Evolutionary conservation across 1,284 basidiomycete genomes (phyloP).

Genomic region (Trichosporon ovoides): DNA sequence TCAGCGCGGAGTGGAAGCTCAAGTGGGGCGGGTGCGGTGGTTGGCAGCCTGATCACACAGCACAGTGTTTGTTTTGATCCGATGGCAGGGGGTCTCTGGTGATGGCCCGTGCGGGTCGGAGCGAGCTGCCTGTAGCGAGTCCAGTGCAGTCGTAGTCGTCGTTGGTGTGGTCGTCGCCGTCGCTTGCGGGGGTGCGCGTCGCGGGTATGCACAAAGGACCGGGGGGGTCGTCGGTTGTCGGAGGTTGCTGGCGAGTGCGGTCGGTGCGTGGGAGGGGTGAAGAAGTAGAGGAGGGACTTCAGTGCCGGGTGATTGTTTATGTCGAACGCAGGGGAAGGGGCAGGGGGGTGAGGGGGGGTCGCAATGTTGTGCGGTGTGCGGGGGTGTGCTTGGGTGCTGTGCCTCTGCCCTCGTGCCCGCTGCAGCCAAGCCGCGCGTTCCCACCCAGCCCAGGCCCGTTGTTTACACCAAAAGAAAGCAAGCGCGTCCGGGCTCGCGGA

Average conservation of each 20-base stretch:
- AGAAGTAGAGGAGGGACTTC: not conserved
- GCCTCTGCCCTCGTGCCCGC: too few species aligned
- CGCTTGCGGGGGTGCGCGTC: not conserved
- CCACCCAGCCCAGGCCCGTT: not conserved
- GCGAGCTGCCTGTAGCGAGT: too few species aligned
- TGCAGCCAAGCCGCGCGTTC: not conserved
- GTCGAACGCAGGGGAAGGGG: not conserved
- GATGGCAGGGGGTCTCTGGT: not conserved
- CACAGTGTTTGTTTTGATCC: not conserved
- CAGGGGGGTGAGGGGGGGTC: not conserved
- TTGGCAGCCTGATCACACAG: not conserved
- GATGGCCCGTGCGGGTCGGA: not conserved
- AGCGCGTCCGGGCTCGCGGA: not conserved
- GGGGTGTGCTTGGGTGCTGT: too few species aligned
- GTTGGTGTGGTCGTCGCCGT: not conserved
- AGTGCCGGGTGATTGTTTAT: not conserved
- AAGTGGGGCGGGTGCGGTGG: not conserved
- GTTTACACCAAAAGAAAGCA: constrained; percentile 7
- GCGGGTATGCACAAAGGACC: not conserved
- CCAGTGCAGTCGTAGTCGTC: not conserved
- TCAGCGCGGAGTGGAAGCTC: not conserved
- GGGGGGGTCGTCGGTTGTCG: not conserved
- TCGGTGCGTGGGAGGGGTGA: not conserved
- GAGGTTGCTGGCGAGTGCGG: not conserved
- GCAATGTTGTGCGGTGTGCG: constrained; percentile 1